phyloP scores from a whole-genome alignment of 352 stramenopile species.

The Phytophthora ohioensis region DNA sequence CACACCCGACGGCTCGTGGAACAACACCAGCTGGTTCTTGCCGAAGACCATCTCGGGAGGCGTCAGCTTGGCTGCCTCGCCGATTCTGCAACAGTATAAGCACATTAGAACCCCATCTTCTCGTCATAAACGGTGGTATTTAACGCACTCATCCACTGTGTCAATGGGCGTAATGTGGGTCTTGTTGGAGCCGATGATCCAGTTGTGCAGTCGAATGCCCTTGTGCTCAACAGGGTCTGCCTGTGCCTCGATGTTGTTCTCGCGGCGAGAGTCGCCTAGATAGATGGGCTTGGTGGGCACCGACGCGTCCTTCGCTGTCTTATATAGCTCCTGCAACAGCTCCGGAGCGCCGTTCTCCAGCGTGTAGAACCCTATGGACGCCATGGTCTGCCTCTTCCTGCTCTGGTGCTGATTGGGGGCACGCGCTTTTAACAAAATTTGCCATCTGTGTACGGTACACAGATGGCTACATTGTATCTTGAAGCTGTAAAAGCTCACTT shows the following conservation, averaged over 20 bases:
- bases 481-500: neutral
- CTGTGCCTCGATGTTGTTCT: conserved; percentile 47
- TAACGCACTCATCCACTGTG: conserved; percentile 64
- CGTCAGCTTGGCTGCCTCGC: conserved; percentile 70
- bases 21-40: conserved; percentile 82
- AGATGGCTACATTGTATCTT: conserved; percentile 14
- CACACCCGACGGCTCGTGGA: conserved; percentile 73
- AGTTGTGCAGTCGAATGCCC: conserved; percentile 66
- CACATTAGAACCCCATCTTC: conserved; percentile 4
- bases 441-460: neutral
- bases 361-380: conserved; percentile 62
- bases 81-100: conserved; percentile 48
- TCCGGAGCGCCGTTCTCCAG: conserved; percentile 51
- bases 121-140: neutral
- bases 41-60: conserved; percentile 90
- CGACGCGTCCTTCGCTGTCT: conserved; percentile 10
- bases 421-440: conserved; percentile 1
- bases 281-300: conserved; percentile 27
- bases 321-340: conserved; percentile 58
- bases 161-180: conserved; percentile 86
- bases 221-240: conserved; percentile 76
- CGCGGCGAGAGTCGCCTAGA: conserved; percentile 58
- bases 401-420: neutral
- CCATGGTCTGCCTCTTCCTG: conserved; percentile 27
- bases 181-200: conserved; percentile 83